These are phyloP conservation scores for Penicillium nordicum DNA, from an alignment of 2,329 filamentous ascomycete genomes.

Conservation along the genomic window DNA sequence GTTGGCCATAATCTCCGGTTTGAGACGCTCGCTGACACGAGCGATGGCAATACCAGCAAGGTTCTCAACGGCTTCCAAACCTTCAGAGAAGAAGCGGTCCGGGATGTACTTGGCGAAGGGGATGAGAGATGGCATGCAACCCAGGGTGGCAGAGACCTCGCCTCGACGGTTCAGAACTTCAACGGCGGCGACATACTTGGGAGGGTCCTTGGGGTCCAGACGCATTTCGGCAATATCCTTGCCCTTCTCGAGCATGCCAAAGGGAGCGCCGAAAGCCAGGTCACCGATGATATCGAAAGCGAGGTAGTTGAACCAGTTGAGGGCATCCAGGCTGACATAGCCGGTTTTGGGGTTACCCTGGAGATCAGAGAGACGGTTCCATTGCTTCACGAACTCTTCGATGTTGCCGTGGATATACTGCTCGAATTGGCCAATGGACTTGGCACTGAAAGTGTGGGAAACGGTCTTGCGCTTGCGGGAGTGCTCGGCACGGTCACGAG, in stretches of 20 bases:
- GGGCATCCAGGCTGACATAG: conserved; percentile 65
- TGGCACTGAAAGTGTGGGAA: conserved; percentile 79
- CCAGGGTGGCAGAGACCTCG: conserved; percentile 78
- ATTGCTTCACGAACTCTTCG: conserved; percentile 67
- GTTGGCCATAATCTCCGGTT: conserved; percentile 58
- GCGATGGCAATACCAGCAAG: conserved; percentile 86
- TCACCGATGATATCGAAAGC: conserved; percentile 61
- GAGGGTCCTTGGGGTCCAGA: conserved; percentile 55
- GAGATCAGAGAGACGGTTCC: conserved; percentile 61
- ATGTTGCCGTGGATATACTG: conserved; percentile 83
- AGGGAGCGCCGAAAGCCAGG: conserved; percentile 69
- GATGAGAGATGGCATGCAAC: conserved; percentile 69
- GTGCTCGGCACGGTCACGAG: conserved; percentile 75
- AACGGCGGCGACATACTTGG: conserved; percentile 72
- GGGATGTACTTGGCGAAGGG: conserved; percentile 78
- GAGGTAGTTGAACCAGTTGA: conserved; percentile 76
- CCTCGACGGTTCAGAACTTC: conserved; percentile 85
- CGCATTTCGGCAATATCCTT: conserved; percentile 73
- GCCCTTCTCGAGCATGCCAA: conserved; percentile 77
- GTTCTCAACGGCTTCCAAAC: conserved; percentile 70
- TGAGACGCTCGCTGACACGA: conserved; percentile 70
- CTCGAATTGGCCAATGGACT: conserved; percentile 79
- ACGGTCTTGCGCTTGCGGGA: conserved; percentile 86
- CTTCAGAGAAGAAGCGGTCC: conserved; percentile 75
- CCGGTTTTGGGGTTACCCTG: conserved; percentile 49